Evolutionary conservation across 176 grass and related monocot species (phyloP), one percentile per base, ranked within the genome.

Genomic region (Puya raimondii): DNA sequence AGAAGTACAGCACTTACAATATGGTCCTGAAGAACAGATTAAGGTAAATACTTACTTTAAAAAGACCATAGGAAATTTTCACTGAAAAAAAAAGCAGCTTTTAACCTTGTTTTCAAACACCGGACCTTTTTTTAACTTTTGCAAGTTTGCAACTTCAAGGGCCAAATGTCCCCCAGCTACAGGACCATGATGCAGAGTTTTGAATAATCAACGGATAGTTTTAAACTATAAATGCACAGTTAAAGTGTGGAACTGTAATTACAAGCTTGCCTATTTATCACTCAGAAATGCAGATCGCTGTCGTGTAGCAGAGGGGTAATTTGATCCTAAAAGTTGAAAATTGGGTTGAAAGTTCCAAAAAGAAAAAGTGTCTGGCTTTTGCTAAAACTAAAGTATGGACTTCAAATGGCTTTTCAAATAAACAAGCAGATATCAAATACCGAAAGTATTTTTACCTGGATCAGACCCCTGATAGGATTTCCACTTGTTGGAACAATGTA

Each of bases 1-100:
- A 96, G 74, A 29, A 96, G 86, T 64, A 96, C 93, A 64, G 93
- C 93, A 90, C 93, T 71, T 76, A 91, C 69, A 26, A 96, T 96
- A 75, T 96, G 93, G 72, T 96, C 93, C 93, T 96, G 56, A 17
- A 61, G 56, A 18, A 61, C 1, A 10, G 56, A 20, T 61, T 18
- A 61, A 20, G 56, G n/a, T 10, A 61, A 61, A 61, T 9, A 3
- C 50, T 2, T 18, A 49, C 12, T 18, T 26, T 66, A 63, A 59
- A 51, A 47, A 16, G 18, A 15, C 70, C 14, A 13, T 12, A 26
- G 25, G 25, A 26, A 26, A 26, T 26, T 26, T 26, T 26, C 2
- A 2, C 25, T 26, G 25, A 26, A 2, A 26, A 26, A 2, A 26
- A 26, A 26, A 26, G 25, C 1, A 26, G 2, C 25, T 26, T 26